These are phyloP conservation scores for Wickerhamiella lipophila DNA, from an alignment of 805 yeast genomes.

Conservation along the genomic window DNA sequence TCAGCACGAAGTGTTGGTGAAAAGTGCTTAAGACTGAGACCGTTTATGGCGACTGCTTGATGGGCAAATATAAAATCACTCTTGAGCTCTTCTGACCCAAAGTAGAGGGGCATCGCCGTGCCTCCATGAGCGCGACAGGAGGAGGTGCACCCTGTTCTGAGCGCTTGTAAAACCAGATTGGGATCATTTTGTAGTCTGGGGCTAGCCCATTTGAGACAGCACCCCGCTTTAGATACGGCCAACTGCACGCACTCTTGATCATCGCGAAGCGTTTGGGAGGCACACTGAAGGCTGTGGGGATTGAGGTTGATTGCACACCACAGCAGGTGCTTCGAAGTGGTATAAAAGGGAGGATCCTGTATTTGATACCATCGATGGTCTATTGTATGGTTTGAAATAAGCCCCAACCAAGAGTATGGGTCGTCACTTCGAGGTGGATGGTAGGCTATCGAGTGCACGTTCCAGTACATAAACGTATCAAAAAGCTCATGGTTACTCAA, in stretches of 20 bases:
- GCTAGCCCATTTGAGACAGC: not conserved
- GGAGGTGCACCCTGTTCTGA: not conserved
- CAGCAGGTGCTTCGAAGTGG: not conserved
- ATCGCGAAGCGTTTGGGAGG: not conserved
- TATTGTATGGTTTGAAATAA: not conserved
- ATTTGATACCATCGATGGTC: not conserved
- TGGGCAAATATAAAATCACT: not conserved
- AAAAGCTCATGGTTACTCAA: not conserved
- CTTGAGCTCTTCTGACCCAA: not conserved
- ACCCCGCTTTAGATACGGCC: not conserved
- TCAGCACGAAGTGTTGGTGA: not conserved
- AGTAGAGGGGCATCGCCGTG: not conserved
- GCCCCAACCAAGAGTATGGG: conserved; percentile 1
- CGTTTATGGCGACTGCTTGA: not conserved
- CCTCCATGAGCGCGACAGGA: not conserved
- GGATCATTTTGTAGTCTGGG: not conserved
- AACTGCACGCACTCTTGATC: not conserved
- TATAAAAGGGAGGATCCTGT: not conserved
- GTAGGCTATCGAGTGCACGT: not conserved
- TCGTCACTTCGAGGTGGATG: not conserved
- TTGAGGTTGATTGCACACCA: not conserved
- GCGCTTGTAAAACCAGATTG: not conserved
- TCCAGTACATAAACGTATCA: not conserved
- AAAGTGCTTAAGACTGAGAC: not conserved
- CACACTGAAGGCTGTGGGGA: not conserved